Conservation (phyloP, 306 rosid species). For the Trichosanthes cucumerina region DNA sequence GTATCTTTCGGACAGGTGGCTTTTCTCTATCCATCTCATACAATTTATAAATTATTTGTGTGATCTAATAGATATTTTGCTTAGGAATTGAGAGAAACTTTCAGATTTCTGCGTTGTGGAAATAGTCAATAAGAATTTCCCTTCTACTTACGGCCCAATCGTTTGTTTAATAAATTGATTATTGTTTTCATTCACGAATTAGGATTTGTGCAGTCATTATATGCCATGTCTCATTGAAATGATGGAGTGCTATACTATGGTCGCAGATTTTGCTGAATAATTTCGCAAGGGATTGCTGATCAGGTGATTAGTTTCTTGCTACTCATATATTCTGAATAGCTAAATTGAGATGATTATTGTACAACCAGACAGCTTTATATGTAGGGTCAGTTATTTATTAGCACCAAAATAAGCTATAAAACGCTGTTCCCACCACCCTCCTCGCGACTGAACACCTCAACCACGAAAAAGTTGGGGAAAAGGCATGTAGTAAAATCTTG, state of each 20-base stretch:
- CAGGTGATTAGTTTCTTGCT: constrained; percentile 11
- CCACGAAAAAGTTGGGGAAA: not conserved
- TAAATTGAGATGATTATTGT: constrained; percentile 7
- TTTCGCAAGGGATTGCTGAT: not conserved
- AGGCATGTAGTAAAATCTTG: not conserved
- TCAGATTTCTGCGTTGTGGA: not conserved
- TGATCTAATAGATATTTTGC: not conserved
- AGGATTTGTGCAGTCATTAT: not conserved
- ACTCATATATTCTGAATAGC: constrained; percentile 1
- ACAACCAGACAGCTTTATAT: not conserved
- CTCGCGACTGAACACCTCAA: not conserved
- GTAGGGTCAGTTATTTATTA: not conserved
- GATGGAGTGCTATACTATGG: not conserved
- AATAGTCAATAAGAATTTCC: not conserved
- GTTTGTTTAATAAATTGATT: not conserved
- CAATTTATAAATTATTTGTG: not conserved
- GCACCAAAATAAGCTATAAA: constrained; percentile 6
- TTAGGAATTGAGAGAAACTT: not conserved
- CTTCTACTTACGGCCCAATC: not conserved
- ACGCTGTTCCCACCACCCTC: not conserved
- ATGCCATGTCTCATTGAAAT: not conserved
- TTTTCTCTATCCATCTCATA: not conserved
- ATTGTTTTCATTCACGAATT: not conserved
- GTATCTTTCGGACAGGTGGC: not conserved
- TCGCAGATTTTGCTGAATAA: not conserved